phyloP scores from a whole-genome alignment of 2,329 filamentous ascomycete genomes.

The Fusarium sp. region DNA sequence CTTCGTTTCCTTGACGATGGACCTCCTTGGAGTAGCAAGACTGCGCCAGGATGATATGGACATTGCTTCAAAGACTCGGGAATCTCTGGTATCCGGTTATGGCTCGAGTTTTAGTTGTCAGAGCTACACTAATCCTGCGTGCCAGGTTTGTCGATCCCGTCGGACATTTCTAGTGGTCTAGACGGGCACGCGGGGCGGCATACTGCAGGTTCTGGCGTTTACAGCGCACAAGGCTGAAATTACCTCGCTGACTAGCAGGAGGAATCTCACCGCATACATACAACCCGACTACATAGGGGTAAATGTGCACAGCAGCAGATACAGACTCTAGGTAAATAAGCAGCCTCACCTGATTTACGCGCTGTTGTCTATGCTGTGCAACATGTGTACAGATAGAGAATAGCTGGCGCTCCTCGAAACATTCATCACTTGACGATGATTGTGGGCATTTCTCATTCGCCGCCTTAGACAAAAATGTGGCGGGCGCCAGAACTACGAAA shows the following conservation, averaged over 20 bases:
- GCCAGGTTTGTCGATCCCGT: conserved; percentile 12
- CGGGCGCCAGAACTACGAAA: conserved; percentile 22
- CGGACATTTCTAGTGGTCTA: conserved; percentile 26
- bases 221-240: conserved; percentile 21
- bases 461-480: conserved; percentile 27
- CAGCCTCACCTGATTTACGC: conserved; percentile 15
- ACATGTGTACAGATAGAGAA: neutral
- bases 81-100: neutral
- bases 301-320: neutral
- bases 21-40: neutral
- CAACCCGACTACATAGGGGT: conserved; percentile 6
- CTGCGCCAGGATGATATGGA: neutral
- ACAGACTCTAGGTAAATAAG: neutral
- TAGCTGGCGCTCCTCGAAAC: neutral
- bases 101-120: conserved; percentile 19
- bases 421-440: conserved; percentile 2
- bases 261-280: neutral
- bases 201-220: neutral
- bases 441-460: conserved; percentile 9
- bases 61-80: conserved; percentile 1
- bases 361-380: neutral
- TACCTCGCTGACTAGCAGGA: neutral
- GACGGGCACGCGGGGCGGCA: neutral
- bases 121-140: conserved; percentile 26
- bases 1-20: neutral